Conservation (phyloP, 306 rosid genomes). For the Quercus wislizeni region DNA sequence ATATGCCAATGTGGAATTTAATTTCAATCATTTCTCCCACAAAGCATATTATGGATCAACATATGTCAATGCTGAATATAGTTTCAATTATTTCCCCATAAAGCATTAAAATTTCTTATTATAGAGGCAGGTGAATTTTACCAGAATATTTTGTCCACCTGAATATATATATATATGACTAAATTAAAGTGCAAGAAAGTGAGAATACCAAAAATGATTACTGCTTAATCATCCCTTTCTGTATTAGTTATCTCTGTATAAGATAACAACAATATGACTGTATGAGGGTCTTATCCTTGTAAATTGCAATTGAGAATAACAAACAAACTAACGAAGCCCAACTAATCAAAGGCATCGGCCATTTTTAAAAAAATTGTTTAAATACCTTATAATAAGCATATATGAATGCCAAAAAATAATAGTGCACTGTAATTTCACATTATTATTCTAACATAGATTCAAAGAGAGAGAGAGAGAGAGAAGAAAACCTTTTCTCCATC, state of each 20-base stretch:
- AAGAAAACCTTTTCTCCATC: constrained; percentile 69
- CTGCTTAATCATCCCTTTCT: not conserved
- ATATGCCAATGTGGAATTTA: not conserved
- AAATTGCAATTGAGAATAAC: not conserved
- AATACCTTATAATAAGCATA: not conserved
- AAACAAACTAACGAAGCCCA: not conserved
- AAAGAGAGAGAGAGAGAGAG: not conserved
- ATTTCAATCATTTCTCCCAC: not conserved
- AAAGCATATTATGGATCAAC: no score
- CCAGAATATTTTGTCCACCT: not conserved
- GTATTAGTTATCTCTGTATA: not conserved
- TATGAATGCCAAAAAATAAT: no score
- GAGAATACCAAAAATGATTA: not conserved
- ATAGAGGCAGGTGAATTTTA: not conserved
- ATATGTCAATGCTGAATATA: not conserved
- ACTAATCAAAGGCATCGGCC: not conserved
- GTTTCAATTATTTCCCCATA: not conserved
- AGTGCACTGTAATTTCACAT: not conserved
- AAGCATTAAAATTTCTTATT: not conserved
- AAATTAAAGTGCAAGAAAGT: not conserved
- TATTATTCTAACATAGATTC: not conserved
- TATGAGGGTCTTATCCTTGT: not conserved
- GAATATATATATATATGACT: not conserved
- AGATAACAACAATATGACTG: not conserved
- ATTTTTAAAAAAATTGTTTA: not conserved